Conservation (phyloP, 2,329 filamentous ascomycete genomes). For the Penicillium crustosum region DNA sequence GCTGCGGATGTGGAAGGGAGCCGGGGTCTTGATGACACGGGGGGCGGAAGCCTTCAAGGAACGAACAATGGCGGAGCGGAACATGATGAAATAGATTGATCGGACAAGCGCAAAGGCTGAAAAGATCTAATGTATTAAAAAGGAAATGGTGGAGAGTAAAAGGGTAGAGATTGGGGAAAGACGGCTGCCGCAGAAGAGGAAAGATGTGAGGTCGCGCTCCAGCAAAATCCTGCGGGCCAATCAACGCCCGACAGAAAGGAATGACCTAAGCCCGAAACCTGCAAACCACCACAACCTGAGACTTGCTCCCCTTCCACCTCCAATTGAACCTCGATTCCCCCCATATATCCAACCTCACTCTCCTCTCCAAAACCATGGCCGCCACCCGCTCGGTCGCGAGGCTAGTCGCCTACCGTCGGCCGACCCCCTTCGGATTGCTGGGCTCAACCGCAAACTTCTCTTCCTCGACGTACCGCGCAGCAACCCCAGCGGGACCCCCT, state of each 20-base stretch:
- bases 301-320: slow-evolving; percentile 24
- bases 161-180: slow-evolving; percentile 15
- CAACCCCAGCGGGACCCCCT: slow-evolving; percentile 72
- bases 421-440: slow-evolving; percentile 35
- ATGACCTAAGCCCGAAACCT: slow-evolving; percentile 43
- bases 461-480: slow-evolving; percentile 60
- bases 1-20: slow-evolving; percentile 60
- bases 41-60: slow-evolving; percentile 62
- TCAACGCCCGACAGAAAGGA: slow-evolving; percentile 39
- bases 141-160: slow-evolving; percentile 16
- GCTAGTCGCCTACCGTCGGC: slow-evolving; percentile 45
- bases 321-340: slow-evolving; percentile 20
- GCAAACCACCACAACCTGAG: slow-evolving; percentile 31
- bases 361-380: slow-evolving; percentile 38
- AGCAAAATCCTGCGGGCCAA: slow-evolving; percentile 42
- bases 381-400: slow-evolving; percentile 46
- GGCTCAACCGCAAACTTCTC: slow-evolving; percentile 61
- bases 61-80: slow-evolving; percentile 82
- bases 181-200: slow-evolving; percentile 24
- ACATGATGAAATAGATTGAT: slow-evolving; percentile 62
- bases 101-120: slow-evolving; percentile 20
- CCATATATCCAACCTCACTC: slow-evolving; percentile 23
- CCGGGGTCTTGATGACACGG: slow-evolving; percentile 54
- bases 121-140: slow-evolving; percentile 14
- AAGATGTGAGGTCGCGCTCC: slow-evolving; percentile 29